Conservation (phyloP, 2,329 filamentous ascomycete genomes). For the Fusarium staphyleae region DNA sequence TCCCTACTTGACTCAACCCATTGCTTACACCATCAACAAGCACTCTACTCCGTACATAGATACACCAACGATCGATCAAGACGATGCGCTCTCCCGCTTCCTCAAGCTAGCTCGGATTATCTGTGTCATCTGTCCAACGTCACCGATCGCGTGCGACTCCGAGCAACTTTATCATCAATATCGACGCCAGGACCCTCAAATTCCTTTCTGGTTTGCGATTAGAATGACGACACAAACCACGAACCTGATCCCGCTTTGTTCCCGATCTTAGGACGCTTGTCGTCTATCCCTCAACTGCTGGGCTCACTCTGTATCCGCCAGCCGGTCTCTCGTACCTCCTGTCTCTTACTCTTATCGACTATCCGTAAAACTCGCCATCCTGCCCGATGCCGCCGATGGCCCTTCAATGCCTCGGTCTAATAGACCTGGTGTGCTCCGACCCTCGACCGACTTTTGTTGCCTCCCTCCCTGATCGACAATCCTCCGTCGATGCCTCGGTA, state of each 20-base stretch:
- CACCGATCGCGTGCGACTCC: conserved; percentile 22
- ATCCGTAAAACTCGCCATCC: conserved; percentile 5
- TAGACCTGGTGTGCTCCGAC: conserved; percentile 52
- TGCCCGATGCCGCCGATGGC: conserved; percentile 37
- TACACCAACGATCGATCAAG: conserved; percentile 3
- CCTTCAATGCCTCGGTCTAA: conserved; percentile 44
- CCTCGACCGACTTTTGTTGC: conserved; percentile 53
- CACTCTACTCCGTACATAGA: neutral
- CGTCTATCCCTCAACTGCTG: conserved; percentile 1
- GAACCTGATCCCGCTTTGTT: conserved; percentile 8
- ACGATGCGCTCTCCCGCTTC: conserved; percentile 21
- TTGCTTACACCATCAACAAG: neutral
- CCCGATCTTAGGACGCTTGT: conserved; percentile 14
- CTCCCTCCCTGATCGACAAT: conserved; percentile 22
- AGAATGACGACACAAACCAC: conserved; percentile 32
- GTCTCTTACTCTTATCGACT: neutral
- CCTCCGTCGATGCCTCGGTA: conserved; percentile 4
- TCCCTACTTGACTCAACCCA: neutral
- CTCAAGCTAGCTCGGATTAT: conserved; percentile 8
- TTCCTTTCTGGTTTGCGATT: conserved; percentile 18
- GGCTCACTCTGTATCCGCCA: neutral
- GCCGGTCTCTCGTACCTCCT: neutral
- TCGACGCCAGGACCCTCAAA: neutral
- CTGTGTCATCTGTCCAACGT: conserved; percentile 1
- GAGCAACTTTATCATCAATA: conserved; percentile 7